A percentile compares a stretch with the other conserved stretches of the same genome.
Evolutionary conservation across 192 early-diverging fungal genomes (phyloP).

Genomic region (Backusella tarrabulga): DNA sequence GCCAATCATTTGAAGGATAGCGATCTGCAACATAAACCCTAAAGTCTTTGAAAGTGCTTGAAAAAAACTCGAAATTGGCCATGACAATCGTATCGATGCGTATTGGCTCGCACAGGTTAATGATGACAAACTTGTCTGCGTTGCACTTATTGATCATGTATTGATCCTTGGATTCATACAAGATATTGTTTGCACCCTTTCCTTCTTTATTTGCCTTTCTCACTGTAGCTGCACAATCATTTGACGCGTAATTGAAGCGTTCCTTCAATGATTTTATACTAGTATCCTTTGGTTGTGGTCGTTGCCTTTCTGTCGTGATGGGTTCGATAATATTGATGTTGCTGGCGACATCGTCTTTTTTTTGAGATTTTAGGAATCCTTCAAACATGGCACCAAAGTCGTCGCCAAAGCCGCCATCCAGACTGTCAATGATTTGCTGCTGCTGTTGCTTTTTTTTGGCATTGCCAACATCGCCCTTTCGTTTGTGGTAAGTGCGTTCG

Average conservation of each 20-base stretch:
- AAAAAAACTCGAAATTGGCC: conserved; percentile 97
- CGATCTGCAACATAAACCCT: conserved; percentile 71
- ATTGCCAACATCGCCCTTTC: background rate
- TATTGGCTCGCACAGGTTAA: conserved; percentile 93
- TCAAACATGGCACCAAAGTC: conserved; percentile 39
- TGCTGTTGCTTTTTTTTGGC: background rate
- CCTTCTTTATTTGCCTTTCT: conserved; percentile 83
- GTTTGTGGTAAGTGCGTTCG: conserved; percentile 1
- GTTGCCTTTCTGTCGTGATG: background rate
- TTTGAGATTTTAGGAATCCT: background rate
- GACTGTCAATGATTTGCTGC: conserved; percentile 30
- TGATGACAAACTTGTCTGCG: conserved; percentile 76
- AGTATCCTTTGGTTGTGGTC: background rate
- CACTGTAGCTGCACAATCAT: conserved; percentile 90
- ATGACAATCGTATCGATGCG: conserved; percentile 85
- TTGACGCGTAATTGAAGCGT: conserved; percentile 92
- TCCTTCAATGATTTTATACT: conserved; percentile 64
- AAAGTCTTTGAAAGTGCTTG: conserved; percentile 88
- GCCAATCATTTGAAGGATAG: conserved; percentile 73
- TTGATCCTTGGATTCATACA: conserved; percentile 88
- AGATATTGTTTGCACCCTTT: conserved; percentile 72
- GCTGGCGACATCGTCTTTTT: background rate
- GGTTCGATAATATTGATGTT: conserved; percentile 13
- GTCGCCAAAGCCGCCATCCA: conserved; percentile 34
- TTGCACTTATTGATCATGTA: conserved; percentile 95